phyloP scores from a whole-genome alignment of 495 filamentous ascomycete species.

The Cercophora sp. region DNA sequence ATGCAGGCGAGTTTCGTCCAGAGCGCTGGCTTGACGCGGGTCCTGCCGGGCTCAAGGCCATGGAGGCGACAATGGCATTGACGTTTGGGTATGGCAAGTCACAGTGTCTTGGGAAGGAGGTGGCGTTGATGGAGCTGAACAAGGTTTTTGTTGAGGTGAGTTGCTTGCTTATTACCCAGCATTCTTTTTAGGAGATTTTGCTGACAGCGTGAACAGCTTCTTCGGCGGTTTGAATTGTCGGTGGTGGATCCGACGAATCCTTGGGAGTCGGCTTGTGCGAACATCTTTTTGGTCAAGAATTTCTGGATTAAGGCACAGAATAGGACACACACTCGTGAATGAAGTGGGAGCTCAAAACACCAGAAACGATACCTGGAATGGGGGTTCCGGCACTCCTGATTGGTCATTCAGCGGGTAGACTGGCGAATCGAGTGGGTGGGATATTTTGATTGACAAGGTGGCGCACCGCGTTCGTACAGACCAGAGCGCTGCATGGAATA shows the following conservation, averaged over 20 bases:
- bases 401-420: no score
- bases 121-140: slow-evolving; percentile 23
- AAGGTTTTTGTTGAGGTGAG: slow-evolving; percentile 26
- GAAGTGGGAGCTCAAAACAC: no score
- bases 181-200: not conserved
- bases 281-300: not conserved
- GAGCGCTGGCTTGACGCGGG: slow-evolving; percentile 46
- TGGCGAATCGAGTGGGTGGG: no score
- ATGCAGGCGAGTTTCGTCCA: slow-evolving; percentile 42
- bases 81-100: slow-evolving; percentile 29
- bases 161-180: no score
- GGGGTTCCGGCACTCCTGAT: no score
- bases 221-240: slow-evolving; percentile 20
- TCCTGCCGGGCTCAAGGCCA: slow-evolving; percentile 24
- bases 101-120: slow-evolving; percentile 20
- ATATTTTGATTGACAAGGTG: no score
- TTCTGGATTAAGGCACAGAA: slow-evolving; percentile 11
- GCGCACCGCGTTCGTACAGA: no score
- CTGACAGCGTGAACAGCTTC: slow-evolving; percentile 4
- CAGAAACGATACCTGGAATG: no score
- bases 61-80: slow-evolving; percentile 30
- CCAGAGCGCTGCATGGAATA: no score
- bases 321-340: no score
- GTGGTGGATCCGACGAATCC: slow-evolving; percentile 17
- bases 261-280: slow-evolving; percentile 7